Conservation (phyloP, 139 green algal species). For the Tetradesmus lagerheimii region DNA sequence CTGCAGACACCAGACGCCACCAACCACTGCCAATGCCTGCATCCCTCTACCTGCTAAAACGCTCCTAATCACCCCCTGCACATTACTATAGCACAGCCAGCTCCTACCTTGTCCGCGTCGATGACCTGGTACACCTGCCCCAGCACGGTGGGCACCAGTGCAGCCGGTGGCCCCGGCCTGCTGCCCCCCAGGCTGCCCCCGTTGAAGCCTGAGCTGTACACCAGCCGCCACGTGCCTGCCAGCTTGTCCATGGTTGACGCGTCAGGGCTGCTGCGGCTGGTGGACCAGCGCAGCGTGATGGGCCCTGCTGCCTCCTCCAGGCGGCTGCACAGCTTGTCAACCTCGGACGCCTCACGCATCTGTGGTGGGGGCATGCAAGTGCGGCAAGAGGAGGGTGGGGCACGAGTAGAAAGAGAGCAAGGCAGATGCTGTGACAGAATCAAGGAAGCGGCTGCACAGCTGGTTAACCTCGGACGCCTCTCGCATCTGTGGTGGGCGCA, state of each 20-base stretch:
- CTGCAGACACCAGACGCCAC: too few relatives aligned
- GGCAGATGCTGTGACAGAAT: too few relatives aligned
- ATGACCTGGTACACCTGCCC: slow-evolving; percentile 68
- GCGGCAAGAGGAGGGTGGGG: background rate
- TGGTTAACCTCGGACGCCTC: too few relatives aligned
- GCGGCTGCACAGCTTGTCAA: slow-evolving; percentile 27
- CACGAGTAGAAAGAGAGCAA: background rate
- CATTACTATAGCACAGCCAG: too few relatives aligned
- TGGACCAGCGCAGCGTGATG: slow-evolving; percentile 39
- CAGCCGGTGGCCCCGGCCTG: slow-evolving; percentile 64
- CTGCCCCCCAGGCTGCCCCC: slow-evolving; percentile 66
- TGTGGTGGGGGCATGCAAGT: background rate
- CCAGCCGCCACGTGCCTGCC: slow-evolving; percentile 43
- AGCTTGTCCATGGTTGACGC: slow-evolving; percentile 55
- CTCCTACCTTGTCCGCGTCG: background rate
- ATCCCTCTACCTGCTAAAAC: too few relatives aligned
- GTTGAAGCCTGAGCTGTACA: slow-evolving; percentile 58
- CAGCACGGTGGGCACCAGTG: slow-evolving; percentile 59
- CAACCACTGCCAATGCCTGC: too few relatives aligned
- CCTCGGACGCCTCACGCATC: slow-evolving; percentile 36
- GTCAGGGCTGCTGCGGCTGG: slow-evolving; percentile 24
- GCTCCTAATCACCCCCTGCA: too few relatives aligned
- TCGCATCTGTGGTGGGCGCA: too few relatives aligned
- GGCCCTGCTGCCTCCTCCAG: slow-evolving; percentile 51
- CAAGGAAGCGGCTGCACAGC: too few relatives aligned